These are phyloP conservation scores for Boletus edulis DNA, from an alignment of 768 basidiomycete species.

Conservation along the genomic window DNA sequence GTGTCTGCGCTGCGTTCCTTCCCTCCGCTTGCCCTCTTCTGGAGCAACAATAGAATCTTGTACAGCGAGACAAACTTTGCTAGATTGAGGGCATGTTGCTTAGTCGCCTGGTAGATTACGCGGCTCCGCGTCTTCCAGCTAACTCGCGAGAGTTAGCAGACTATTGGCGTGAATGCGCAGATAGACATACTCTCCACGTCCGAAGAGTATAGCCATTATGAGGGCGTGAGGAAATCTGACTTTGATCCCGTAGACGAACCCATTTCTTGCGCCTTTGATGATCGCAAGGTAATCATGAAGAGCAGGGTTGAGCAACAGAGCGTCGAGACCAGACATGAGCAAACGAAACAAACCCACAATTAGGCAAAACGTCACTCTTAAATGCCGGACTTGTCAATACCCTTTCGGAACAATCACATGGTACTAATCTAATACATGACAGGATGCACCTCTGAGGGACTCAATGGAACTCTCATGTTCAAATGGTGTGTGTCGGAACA, in stretches of 20 bases:
- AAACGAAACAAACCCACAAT: neutral
- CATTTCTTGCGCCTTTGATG: constrained; percentile 91
- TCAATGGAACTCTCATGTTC: too few species aligned
- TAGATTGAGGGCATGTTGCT: constrained; percentile 87
- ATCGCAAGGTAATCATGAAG: constrained; percentile 91
- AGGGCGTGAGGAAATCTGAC: constrained; percentile 95
- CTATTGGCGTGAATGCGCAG: neutral
- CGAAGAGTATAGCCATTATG: constrained; percentile 94
- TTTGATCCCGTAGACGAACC: constrained; percentile 87
- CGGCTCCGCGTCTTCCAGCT: constrained; percentile 72
- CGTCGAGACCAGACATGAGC: constrained; percentile 25
- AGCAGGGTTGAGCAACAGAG: constrained; percentile 52
- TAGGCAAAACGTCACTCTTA: neutral
- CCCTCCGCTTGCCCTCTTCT: constrained; percentile 76
- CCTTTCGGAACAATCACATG: constrained; percentile 28
- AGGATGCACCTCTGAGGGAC: too few species aligned
- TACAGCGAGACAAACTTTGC: constrained; percentile 94
- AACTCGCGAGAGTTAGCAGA: constrained; percentile 9
- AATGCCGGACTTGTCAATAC: neutral
- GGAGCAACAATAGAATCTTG: constrained; percentile 81
- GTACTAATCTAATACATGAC: neutral
- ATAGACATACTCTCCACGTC: constrained; percentile 77
- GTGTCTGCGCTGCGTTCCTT: constrained; percentile 82
- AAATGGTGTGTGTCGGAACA: too few species aligned
- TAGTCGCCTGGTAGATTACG: constrained; percentile 80